Evolutionary conservation across 73 alveolate species (phyloP), one percentile per base, ranked within the genome.

Genomic region (Symbiodinium natans): DNA sequence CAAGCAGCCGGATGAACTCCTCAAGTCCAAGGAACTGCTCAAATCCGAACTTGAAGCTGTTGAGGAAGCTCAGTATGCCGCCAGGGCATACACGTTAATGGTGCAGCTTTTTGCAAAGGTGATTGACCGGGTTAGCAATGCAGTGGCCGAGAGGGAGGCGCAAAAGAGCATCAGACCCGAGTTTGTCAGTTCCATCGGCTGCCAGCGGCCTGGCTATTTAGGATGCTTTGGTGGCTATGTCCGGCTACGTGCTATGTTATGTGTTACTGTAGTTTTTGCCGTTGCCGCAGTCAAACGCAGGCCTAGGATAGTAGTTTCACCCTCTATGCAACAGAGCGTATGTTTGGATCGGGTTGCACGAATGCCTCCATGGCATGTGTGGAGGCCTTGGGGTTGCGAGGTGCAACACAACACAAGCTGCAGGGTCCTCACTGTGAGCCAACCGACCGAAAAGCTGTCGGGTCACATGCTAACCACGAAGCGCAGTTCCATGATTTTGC

Each of bases 111-210:
- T 90, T 73, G 97, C 97, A 43, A 90, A 90, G 36, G 97, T 90
- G 52, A 90, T 90, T 31, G 97, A 90, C 89, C 39, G 97, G n/a
- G 97, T 90, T 33, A 90, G 97, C 41, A 85, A 90, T 71, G 97
- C 97, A 33, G 97, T 90, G n/a, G 97, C 97, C 42, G 97, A 90
- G 80, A 68, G 97, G 39, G 97, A 90, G 80, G 97, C 83, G 63
- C 97, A 90, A 80, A 90, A 90, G 97, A 90, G 88, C 77, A 90
- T 90, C 33, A 84, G 97, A 5, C 97, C 97, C 42, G 97, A 90
- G 89, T 83, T 90, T n/a, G 97, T 90, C 73, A 90, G 89, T 48
- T 90, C 97, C 41, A 90, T 90, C 15, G 97, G 97, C 48, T 90
- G 97, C 38, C 97, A 90, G 97, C 23, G 41, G 3, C 97, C 41